These are phyloP conservation scores for Fistulinella cinereoalba DNA, from an alignment of 1,284 basidiomycete species.

Conservation along the genomic window DNA sequence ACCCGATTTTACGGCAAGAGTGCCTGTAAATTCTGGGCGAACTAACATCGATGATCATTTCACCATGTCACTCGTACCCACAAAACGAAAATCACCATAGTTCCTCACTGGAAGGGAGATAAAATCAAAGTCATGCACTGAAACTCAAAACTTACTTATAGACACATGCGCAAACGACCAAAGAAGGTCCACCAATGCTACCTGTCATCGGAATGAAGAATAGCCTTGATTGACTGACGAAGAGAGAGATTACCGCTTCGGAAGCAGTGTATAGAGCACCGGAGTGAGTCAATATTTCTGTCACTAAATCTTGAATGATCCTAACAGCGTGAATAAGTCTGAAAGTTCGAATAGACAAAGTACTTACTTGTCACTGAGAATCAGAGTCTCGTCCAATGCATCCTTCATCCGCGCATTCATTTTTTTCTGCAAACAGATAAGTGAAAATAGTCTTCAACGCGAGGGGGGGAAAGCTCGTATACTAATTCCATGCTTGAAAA, in stretches of 20 bases:
- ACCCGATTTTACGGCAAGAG: conserved; percentile 81
- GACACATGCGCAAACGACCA: conserved; percentile 83
- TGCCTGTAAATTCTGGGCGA: conserved; percentile 84
- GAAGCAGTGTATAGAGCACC: conserved; percentile 83
- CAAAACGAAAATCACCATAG: conserved; percentile 50
- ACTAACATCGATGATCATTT: no score
- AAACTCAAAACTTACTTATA: conserved; percentile 51
- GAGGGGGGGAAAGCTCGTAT: conserved; percentile 19
- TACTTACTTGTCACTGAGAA: conserved; percentile 74
- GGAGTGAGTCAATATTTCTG: conserved; percentile 61
- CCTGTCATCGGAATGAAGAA: conserved; percentile 36
- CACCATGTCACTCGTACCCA: neutral
- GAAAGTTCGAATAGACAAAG: neutral
- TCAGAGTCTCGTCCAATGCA: conserved; percentile 76
- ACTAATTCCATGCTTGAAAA: conserved; percentile 84
- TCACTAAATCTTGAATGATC: conserved; percentile 70
- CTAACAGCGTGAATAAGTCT: conserved; percentile 35
- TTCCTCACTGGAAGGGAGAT: conserved; percentile 53
- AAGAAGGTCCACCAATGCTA: conserved; percentile 83
- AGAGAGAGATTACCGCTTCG: conserved; percentile 73
- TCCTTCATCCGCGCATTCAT: conserved; percentile 83
- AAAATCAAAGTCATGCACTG: neutral
- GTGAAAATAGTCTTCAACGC: neutral
- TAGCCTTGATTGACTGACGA: neutral
- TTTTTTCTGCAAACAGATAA: conserved; percentile 52